phyloP scores from a whole-genome alignment of 345 rosid species.

The Brassica incana region DNA sequence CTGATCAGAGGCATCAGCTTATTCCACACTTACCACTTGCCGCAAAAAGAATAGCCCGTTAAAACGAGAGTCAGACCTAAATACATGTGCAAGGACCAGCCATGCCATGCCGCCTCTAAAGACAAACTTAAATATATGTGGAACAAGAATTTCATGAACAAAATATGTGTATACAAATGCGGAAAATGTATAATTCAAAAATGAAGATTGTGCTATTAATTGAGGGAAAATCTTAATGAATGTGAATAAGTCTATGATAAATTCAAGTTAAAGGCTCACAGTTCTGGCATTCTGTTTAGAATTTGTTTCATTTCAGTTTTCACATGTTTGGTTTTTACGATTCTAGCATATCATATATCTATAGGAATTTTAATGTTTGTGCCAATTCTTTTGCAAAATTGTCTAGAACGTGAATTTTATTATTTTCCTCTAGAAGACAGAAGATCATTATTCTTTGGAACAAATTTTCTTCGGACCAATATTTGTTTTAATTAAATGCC shows the following conservation, averaged over 20 bases:
- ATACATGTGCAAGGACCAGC: conserved; percentile 21
- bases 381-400: background rate
- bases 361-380: background rate
- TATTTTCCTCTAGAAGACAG: background rate
- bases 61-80: background rate
- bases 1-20: too few species aligned
- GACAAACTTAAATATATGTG: background rate
- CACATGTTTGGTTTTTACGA: background rate
- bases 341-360: background rate
- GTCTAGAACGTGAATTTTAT: background rate
- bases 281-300: background rate
- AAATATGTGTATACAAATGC: background rate
- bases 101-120: background rate
- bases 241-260: background rate
- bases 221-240: background rate
- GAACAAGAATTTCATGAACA: conserved; percentile 9
- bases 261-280: background rate
- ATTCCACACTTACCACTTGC: too few species aligned
- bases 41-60: too few species aligned
- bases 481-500: background rate
- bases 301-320: background rate
- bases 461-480: background rate
- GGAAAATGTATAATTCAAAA: background rate
- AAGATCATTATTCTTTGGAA: background rate
- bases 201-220: background rate